Evolutionary conservation across 805 yeast genomes (phyloP).

Genomic region (Saturnispora saitoi): DNA sequence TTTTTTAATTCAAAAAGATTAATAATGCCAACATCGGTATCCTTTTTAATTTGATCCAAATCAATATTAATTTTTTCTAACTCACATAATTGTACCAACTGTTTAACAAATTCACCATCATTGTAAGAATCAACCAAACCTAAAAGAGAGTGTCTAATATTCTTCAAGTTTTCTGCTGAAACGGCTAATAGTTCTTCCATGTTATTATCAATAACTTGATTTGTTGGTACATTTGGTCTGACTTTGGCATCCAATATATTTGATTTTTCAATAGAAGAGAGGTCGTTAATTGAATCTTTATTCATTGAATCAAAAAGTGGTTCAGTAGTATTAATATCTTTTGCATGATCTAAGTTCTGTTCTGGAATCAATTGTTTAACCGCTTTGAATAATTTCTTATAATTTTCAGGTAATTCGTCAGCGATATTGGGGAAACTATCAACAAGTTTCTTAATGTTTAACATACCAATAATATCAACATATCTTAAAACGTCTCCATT

Average conservation of each 20-base stretch:
- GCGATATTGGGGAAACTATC: slow-evolving; percentile 18
- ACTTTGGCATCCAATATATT: slow-evolving; percentile 4
- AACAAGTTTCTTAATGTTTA: slow-evolving; percentile 34
- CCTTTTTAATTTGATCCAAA: slow-evolving; percentile 7
- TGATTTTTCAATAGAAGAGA: background rate
- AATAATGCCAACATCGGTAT: slow-evolving; percentile 20
- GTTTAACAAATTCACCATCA: slow-evolving; percentile 20
- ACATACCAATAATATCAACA: slow-evolving; percentile 39
- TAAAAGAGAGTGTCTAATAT: slow-evolving; percentile 64
- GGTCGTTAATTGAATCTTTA: background rate
- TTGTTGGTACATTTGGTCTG: slow-evolving; percentile 10
- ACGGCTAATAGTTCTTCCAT: slow-evolving; percentile 52
- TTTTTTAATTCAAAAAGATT: slow-evolving; percentile 65
- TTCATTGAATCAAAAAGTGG: background rate
- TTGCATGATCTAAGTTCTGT: background rate
- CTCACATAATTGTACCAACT: slow-evolving; percentile 16
- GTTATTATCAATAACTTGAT: slow-evolving; percentile 39
- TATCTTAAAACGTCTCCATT: slow-evolving; percentile 32
- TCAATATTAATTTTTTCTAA: slow-evolving; percentile 19
- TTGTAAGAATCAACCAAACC: slow-evolving; percentile 33
- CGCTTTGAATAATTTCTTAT: slow-evolving; percentile 19
- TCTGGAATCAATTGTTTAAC: slow-evolving; percentile 3
- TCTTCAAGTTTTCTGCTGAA: slow-evolving; percentile 68
- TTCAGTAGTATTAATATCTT: background rate
- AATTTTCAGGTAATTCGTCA: slow-evolving; percentile 21